These are phyloP conservation scores for Papiliotrema nemorosa DNA, from an alignment of 1,284 basidiomycete genomes.

Conservation along the genomic window DNA sequence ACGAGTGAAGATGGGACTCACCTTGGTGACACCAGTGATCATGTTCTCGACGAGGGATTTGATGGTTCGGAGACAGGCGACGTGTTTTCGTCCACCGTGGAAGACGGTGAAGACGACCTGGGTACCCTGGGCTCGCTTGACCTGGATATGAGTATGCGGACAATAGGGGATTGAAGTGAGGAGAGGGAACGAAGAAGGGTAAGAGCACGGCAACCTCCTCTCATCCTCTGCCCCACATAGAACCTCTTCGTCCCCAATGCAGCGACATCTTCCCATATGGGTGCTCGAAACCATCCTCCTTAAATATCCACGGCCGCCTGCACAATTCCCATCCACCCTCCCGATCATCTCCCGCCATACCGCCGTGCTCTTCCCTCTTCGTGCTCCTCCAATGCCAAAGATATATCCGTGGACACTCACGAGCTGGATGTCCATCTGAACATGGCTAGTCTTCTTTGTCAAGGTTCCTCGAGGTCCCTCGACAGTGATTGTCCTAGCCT, in stretches of 20 bases:
- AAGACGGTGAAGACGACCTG: constrained; percentile 92
- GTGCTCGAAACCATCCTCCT: too few species aligned
- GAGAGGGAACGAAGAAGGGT: too few species aligned
- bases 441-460: constrained; percentile 87
- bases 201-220: too few species aligned
- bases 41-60: constrained; percentile 94
- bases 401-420: too few species aligned
- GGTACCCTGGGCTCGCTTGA: constrained; percentile 54
- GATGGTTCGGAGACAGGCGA: constrained; percentile 95
- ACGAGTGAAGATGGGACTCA: constrained; percentile 37
- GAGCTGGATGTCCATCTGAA: constrained; percentile 93
- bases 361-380: too few species aligned
- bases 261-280: too few species aligned
- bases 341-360: not conserved
- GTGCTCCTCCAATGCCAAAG: not conserved
- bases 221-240: too few species aligned
- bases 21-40: constrained; percentile 95
- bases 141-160: constrained; percentile 25
- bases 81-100: constrained; percentile 98
- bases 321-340: too few species aligned
- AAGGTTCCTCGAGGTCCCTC: constrained; percentile 85
- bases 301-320: too few species aligned
- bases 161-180: too few species aligned
- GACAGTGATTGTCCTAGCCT: constrained; percentile 84
- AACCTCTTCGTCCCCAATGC: too few species aligned